Conservation (phyloP, 495 filamentous ascomycete species). For the Penicillium silybi region DNA sequence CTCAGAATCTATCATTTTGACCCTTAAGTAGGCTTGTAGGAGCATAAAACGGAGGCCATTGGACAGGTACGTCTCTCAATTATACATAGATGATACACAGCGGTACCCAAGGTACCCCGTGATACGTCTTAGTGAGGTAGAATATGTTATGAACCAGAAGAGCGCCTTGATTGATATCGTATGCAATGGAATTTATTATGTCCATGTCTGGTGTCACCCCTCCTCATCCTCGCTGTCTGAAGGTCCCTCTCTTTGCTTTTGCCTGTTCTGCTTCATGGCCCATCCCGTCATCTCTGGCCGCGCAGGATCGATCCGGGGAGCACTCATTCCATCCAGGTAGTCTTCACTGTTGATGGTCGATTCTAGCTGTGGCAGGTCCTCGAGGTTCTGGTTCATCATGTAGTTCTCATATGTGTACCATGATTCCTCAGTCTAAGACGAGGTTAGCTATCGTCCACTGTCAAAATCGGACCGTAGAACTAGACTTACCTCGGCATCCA, state of each 20-base stretch:
- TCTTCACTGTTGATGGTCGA: conserved; percentile 52
- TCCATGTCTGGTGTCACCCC: conserved; percentile 3
- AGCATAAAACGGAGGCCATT: background rate
- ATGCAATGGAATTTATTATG: background rate
- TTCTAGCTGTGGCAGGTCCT: conserved; percentile 46
- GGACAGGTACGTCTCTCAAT: background rate
- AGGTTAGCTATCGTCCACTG: background rate
- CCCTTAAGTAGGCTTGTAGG: background rate
- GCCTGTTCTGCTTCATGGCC: conserved; percentile 49
- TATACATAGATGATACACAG: background rate
- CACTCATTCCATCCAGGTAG: conserved; percentile 64
- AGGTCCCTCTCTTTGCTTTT: conserved; percentile 25
- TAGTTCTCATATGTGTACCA: conserved; percentile 57
- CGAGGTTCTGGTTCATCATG: conserved; percentile 54
- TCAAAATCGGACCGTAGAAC: background rate
- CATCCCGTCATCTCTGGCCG: conserved; percentile 46
- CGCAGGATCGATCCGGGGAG: conserved; percentile 54
- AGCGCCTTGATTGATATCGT: background rate
- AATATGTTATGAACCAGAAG: background rate
- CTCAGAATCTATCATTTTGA: background rate
- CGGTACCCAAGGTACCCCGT: no score
- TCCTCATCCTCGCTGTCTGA: conserved; percentile 25
- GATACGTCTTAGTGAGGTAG: background rate
- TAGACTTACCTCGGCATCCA: conserved; percentile 60
- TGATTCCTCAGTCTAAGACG: conserved; percentile 52